Evolutionary conservation across 2,329 filamentous ascomycete genomes (phyloP).

Genomic region (Sarocladiaceae sp.): DNA sequence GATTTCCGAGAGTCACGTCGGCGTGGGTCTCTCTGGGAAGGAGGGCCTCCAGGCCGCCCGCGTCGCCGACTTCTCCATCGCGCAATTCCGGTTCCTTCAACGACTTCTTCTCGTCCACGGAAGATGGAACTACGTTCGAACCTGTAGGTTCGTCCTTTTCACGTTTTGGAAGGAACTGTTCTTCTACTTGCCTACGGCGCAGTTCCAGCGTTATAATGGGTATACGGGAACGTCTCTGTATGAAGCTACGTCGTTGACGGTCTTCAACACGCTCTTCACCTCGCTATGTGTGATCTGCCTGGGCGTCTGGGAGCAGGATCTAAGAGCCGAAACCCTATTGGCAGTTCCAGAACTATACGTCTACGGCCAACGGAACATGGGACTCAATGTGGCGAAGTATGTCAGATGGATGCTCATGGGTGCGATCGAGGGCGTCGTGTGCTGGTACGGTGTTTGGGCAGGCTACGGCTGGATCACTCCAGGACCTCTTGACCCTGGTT

Average conservation of each 20-base stretch:
- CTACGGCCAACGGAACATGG: conserved; percentile 65
- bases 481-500: conserved; percentile 54
- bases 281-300: conserved; percentile 83
- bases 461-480: conserved; percentile 41
- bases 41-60: conserved; percentile 86
- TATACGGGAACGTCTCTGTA: conserved; percentile 90
- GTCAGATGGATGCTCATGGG: conserved; percentile 72
- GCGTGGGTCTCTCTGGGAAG: conserved; percentile 85
- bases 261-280: conserved; percentile 93
- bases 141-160: conserved; percentile 79
- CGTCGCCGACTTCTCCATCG: conserved; percentile 87
- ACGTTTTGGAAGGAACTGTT: conserved; percentile 89
- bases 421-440: conserved; percentile 63
- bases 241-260: conserved; percentile 77
- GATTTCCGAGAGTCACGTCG: conserved; percentile 82
- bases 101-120: conserved; percentile 79
- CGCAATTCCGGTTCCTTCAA: conserved; percentile 85
- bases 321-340: conserved; percentile 76
- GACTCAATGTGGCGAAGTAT: conserved; percentile 70
- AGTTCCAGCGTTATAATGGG: conserved; percentile 77
- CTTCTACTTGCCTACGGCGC: conserved; percentile 78
- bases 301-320: conserved; percentile 87
- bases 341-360: conserved; percentile 88
- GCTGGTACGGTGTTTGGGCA: conserved; percentile 60
- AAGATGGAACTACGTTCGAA: conserved; percentile 83